A percentile compares a stretch with the other conserved stretches of the same genome.
These are phyloP conservation scores for Pseudofabraea citricarpa DNA, from an alignment of 2,329 filamentous ascomycete species.

Conservation along the genomic window DNA sequence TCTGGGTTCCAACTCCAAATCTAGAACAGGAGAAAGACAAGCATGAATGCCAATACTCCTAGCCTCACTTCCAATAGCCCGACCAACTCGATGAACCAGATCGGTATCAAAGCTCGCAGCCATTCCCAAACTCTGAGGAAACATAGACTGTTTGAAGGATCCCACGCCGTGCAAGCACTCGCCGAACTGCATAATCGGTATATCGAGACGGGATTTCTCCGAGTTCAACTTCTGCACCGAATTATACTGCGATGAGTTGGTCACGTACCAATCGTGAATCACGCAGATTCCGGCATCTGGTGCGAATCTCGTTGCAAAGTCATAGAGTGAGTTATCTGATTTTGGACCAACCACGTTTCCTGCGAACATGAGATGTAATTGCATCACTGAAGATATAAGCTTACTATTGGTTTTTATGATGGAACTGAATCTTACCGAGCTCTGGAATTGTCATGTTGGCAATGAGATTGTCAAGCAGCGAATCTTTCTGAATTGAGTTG, in stretches of 20 bases:
- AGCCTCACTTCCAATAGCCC: constrained; percentile 37
- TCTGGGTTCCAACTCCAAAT: constrained; percentile 37
- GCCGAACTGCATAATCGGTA: constrained; percentile 37
- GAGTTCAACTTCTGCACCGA: constrained; percentile 33
- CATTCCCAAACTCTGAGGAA: constrained; percentile 36
- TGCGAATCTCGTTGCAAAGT: constrained; percentile 19
- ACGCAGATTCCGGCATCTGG: constrained; percentile 35
- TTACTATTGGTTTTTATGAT: neutral
- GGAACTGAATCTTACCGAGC: constrained; percentile 5
- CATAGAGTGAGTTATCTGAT: constrained; percentile 34
- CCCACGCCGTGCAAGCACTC: constrained; percentile 41
- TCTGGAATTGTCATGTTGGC: constrained; percentile 14
- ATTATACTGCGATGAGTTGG: constrained; percentile 38
- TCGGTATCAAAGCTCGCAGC: constrained; percentile 37
- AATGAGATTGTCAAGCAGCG: constrained; percentile 12
- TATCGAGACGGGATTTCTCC: constrained; percentile 31
- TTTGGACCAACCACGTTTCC: constrained; percentile 35
- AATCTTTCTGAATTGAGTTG: constrained; percentile 1
- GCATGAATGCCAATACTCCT: constrained; percentile 40
- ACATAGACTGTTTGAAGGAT: constrained; percentile 40
- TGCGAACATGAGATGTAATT: constrained; percentile 39
- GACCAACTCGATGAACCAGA: constrained; percentile 36
- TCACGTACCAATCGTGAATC: constrained; percentile 39
- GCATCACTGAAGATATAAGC: constrained; percentile 26
- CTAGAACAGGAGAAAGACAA: constrained; percentile 38